Evolutionary conservation across 192 early-diverging fungal species (phyloP).

Genomic region (Coemansia sp.): DNA sequence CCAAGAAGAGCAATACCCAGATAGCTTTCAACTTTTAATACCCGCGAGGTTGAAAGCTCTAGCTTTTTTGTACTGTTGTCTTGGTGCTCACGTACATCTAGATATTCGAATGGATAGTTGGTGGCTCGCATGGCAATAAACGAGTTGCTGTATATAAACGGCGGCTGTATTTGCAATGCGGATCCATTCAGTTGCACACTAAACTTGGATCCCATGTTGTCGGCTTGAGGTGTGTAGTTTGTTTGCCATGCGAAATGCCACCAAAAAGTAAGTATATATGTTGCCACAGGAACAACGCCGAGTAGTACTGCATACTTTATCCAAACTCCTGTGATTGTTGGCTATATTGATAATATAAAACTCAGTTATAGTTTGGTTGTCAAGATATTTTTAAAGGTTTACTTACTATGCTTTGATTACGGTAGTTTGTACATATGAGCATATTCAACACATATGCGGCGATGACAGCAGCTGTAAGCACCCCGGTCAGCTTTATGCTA

Average conservation of each 20-base stretch:
- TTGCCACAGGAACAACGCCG: constrained; percentile 59
- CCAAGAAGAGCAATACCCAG: neutral
- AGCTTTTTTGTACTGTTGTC: constrained; percentile 24
- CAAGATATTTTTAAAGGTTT: no score
- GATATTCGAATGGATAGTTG: constrained; percentile 79
- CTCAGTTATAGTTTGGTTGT: no score
- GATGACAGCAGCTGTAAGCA: neutral
- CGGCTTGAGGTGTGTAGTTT: constrained; percentile 77
- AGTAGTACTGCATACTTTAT: neutral
- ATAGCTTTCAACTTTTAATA: neutral
- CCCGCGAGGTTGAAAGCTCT: neutral
- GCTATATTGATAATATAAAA: no score
- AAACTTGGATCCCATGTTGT: constrained; percentile 90
- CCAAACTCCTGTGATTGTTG: neutral
- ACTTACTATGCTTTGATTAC: neutral
- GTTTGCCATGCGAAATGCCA: constrained; percentile 81
- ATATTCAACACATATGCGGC: neutral
- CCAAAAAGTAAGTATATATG: constrained; percentile 76
- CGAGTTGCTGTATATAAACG: constrained; percentile 78
- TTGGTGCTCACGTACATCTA: constrained; percentile 58
- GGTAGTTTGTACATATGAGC: neutral
- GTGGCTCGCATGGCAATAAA: constrained; percentile 78
- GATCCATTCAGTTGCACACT: constrained; percentile 79
- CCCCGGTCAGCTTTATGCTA: neutral
- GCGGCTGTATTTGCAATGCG: constrained; percentile 70